These are phyloP conservation scores for Sphaerobolus stellatus DNA, from an alignment of 1,284 basidiomycete species.

Conservation along the genomic window DNA sequence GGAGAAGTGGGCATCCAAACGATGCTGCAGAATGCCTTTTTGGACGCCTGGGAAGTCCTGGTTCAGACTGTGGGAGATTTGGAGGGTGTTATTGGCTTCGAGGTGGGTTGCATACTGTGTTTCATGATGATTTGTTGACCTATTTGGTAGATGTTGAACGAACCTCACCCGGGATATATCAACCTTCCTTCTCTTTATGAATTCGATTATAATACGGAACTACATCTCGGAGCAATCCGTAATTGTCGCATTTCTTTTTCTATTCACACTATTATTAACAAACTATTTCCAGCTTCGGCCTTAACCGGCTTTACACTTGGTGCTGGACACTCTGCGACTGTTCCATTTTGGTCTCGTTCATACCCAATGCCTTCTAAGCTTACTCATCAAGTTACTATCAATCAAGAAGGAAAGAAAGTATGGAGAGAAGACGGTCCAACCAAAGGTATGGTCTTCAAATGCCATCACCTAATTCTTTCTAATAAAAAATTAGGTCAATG, in stretches of 20 bases:
- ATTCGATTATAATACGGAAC: constrained; percentile 93
- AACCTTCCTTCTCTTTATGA: constrained; percentile 78
- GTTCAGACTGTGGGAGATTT: constrained; percentile 70
- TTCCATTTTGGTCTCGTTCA: constrained; percentile 75
- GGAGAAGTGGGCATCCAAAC: constrained; percentile 66
- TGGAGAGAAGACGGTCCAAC: constrained; percentile 76
- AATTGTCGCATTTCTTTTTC: constrained; percentile 31
- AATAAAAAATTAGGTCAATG: constrained; percentile 49
- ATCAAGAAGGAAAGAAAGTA: constrained; percentile 55
- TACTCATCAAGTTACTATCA: constrained; percentile 55
- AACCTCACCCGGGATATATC: constrained; percentile 93
- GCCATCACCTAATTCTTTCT: neutral
- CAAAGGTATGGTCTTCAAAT: constrained; percentile 37
- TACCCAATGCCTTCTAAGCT: constrained; percentile 81
- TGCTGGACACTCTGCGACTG: constrained; percentile 70
- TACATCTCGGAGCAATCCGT: constrained; percentile 85
- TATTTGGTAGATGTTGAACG: constrained; percentile 79
- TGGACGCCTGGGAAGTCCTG: constrained; percentile 75
- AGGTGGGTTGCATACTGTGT: constrained; percentile 51
- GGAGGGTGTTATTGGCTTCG: constrained; percentile 85
- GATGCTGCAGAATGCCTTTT: constrained; percentile 81
- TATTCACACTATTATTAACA: neutral
- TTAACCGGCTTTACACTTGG: constrained; percentile 85
- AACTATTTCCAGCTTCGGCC: constrained; percentile 57
- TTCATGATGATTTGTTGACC: neutral